These are phyloP conservation scores for Zanthoxylum bungeanum DNA, from an alignment of 345 rosid genomes.

Conservation along the genomic window DNA sequence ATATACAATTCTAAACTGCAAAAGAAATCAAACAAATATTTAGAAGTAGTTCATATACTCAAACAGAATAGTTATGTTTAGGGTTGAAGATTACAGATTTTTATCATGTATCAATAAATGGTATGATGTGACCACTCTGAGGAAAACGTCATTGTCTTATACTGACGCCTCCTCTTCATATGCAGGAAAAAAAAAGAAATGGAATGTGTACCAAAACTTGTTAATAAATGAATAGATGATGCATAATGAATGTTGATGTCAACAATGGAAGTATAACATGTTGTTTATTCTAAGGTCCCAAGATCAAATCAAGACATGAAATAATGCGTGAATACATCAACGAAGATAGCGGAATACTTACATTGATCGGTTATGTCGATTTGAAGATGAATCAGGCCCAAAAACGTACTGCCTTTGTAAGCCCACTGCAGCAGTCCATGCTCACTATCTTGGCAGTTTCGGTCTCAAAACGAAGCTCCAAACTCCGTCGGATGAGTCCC, in stretches of 20 bases:
- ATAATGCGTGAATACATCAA: too few relatives aligned
- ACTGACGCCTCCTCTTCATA: constrained; percentile 64
- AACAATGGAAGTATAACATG: background rate
- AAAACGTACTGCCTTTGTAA: too few relatives aligned
- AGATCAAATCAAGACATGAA: too few relatives aligned
- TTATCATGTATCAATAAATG: constrained; percentile 87
- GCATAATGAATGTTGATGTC: background rate
- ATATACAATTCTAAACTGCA: background rate
- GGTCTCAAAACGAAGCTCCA: too few relatives aligned
- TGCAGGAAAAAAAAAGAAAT: constrained; percentile 15
- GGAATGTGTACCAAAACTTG: background rate
- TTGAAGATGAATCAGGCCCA: too few relatives aligned
- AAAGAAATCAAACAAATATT: too few relatives aligned
- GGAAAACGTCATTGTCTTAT: constrained; percentile 54
- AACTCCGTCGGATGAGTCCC: too few relatives aligned
- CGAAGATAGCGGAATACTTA: too few relatives aligned
- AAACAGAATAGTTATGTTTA: background rate
- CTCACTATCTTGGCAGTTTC: too few relatives aligned
- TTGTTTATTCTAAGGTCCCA: too few relatives aligned
- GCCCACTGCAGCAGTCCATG: too few relatives aligned
- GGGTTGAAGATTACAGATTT: constrained; percentile 41
- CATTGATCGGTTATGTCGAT: too few relatives aligned
- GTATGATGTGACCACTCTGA: constrained; percentile 70
- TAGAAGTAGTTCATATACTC: background rate
- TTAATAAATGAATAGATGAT: background rate